These are phyloP conservation scores for Rubia peregrina DNA, from an alignment of 305 asterid genomes.

Conservation along the genomic window DNA sequence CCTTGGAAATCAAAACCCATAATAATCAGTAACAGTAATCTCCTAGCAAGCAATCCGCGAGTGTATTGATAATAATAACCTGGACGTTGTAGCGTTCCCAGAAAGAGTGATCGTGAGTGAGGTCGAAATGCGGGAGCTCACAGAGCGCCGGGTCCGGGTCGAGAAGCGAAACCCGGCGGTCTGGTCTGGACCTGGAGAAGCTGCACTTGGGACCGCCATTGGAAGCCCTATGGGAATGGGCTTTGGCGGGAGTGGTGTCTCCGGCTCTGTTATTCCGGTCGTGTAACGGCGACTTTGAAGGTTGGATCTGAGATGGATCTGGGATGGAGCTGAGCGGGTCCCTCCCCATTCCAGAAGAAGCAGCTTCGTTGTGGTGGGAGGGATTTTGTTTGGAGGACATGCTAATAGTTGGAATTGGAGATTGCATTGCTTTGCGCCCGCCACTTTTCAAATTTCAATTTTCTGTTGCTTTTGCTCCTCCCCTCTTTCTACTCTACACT, in stretches of 20 bases:
- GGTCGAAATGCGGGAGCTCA: constrained; percentile 80
- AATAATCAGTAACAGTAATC: constrained; percentile 3
- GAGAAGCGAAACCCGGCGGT: not conserved
- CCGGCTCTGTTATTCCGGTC: not conserved
- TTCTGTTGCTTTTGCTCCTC: not conserved
- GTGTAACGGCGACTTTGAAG: not conserved
- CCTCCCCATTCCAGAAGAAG: constrained; percentile 24
- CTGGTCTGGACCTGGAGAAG: constrained; percentile 33
- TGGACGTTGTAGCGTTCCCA: constrained; percentile 98
- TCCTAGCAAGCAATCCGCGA: not conserved
- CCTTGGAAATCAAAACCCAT: constrained; percentile 35
- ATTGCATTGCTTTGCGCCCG: constrained; percentile 2
- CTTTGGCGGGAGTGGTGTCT: too few relatives aligned
- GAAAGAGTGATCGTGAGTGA: constrained; percentile 79
- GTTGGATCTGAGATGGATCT: constrained; percentile 47
- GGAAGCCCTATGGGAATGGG: constrained; percentile 1
- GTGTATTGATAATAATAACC: constrained; percentile 28
- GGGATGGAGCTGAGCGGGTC: constrained; percentile 65
- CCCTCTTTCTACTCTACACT: not conserved
- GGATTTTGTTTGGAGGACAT: not conserved
- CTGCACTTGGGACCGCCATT: not conserved
- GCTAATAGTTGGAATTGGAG: not conserved
- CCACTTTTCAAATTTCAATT: constrained; percentile 3
- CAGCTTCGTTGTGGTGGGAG: not conserved
- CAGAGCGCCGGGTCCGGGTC: not conserved